Evolutionary conservation across 495 filamentous ascomycete species (phyloP), one percentile per base, ranked within the genome.

Genomic region (Xylaria grammica): DNA sequence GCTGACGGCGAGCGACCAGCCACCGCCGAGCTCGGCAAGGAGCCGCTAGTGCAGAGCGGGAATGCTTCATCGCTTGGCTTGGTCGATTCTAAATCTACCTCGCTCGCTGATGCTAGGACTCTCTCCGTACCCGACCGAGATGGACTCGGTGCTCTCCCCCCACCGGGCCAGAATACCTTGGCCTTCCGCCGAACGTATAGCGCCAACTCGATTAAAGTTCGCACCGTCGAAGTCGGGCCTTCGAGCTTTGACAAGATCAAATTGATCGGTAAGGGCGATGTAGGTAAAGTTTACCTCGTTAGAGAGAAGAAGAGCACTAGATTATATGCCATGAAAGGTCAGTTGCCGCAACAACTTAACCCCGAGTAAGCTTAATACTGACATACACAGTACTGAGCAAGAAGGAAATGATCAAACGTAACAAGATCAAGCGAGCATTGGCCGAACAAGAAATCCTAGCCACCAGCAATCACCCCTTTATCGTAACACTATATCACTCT

Each of bases 361-460:
- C 34, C 17, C 40, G 13, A 27, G 50, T 34, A 15, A 55, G 44
- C 22, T 32, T 51, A n/a, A 42, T 63, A 69, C 78, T 86, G 63
- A 85, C 72, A 62, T 67, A 62, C 40, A 24, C 73, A 99, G 95
- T 99, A 10, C 70, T 99, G 79, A 98, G 93, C 84, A 99, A 99
- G 80, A 97, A 97, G 83, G 95, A 99, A 81, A 99, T 99, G 95
- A 99, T 99, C 81, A 99, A 99, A 82, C 89, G 95, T 34, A 99
- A 99, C 79, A 99, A 99, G 85, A 99, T 99, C 83, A 99, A 99
- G 83, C 88, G 95, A 68, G 95, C 95, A 50, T 81, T 99, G 74
- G 95, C 95, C 27, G 95, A 99, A 77, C 95, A 99, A 77, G 95
- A 99, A 73, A 99, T 99, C 71, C 79, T 99, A 48, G 95, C 95